A percentile compares a stretch with the other conserved stretches of the same genome.
Conservation (phyloP, 1,139 yeast genomes). For the Diutina sp. region DNA sequence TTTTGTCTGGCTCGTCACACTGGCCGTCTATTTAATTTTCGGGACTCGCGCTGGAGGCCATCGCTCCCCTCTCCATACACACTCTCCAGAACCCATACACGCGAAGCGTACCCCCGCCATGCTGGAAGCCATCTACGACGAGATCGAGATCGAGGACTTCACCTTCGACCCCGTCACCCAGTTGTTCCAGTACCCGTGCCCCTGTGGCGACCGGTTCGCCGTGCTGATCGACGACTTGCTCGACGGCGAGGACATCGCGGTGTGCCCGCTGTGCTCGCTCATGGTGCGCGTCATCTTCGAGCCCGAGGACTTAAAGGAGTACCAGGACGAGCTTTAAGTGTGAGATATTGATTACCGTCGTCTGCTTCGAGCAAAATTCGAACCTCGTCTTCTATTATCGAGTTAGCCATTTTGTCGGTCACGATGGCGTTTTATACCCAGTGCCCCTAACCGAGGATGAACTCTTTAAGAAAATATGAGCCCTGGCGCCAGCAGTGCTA, state of each 20-base stretch:
- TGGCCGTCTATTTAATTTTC: not conserved
- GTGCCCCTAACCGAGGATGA: too few relatives aligned
- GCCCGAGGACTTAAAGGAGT: slow-evolving; percentile 29
- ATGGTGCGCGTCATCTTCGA: slow-evolving; percentile 91
- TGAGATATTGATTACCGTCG: not conserved
- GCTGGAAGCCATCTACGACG: slow-evolving; percentile 67
- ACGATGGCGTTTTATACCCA: not conserved
- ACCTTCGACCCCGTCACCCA: slow-evolving; percentile 73
- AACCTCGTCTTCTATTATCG: too few relatives aligned
- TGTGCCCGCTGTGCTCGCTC: slow-evolving; percentile 90
- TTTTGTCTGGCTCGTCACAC: not conserved
- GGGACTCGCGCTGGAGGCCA: not conserved
- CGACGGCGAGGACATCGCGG: slow-evolving; percentile 91
- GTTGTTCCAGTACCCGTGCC: slow-evolving; percentile 90
- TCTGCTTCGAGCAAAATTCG: too few relatives aligned
- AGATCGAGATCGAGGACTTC: slow-evolving; percentile 94
- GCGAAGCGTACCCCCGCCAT: not conserved
- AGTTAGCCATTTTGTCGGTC: not conserved
- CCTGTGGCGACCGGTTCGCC: slow-evolving; percentile 94
- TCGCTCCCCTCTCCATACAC: not conserved
- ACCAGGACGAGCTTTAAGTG: slow-evolving; percentile 2
- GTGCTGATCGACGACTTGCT: slow-evolving; percentile 71
- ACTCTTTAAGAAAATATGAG: not conserved
- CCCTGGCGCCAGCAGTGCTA: not conserved
- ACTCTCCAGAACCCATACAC: too few relatives aligned